A percentile compares a stretch with the other conserved stretches of the same genome.
phyloP scores from a whole-genome alignment of 768 basidiomycete species.

The button mushroom (Agaricus bisporus) region DNA sequence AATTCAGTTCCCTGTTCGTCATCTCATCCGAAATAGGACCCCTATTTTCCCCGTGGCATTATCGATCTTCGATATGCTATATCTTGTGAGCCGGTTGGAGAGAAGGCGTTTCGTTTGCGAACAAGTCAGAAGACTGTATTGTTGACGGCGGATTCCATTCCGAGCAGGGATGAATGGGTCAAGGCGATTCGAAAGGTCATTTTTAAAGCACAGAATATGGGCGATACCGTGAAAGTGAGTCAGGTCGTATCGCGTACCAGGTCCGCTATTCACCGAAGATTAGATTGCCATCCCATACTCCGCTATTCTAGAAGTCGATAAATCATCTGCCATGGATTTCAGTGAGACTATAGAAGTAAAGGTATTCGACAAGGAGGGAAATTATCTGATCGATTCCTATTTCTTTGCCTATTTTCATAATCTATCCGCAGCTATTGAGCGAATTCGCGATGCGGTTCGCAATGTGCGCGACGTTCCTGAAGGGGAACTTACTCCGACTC shows the following conservation, averaged over 20 bases:
- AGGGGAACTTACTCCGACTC: constrained; percentile 24
- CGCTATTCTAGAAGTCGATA: constrained; percentile 82
- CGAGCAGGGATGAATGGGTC: constrained; percentile 91
- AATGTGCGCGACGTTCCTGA: constrained; percentile 38
- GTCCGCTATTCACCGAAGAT: background rate
- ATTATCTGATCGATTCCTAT: constrained; percentile 77
- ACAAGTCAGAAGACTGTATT: constrained; percentile 75
- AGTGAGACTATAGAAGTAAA: constrained; percentile 95
- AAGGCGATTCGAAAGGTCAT: constrained; percentile 92
- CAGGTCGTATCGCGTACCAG: background rate
- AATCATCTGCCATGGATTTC: constrained; percentile 86
- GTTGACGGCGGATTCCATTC: constrained; percentile 71
- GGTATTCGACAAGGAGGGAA: constrained; percentile 78
- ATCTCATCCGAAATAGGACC: constrained; percentile 52
- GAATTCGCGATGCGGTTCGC: constrained; percentile 76
- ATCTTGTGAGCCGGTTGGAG: constrained; percentile 73
- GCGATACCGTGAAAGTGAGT: constrained; percentile 86
- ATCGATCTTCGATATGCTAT: constrained; percentile 93
- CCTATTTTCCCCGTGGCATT: constrained; percentile 96
- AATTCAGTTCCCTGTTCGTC: background rate
- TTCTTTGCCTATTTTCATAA: constrained; percentile 95
- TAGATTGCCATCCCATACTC: constrained; percentile 94
- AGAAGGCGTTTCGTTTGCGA: constrained; percentile 75
- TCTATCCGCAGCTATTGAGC: constrained; percentile 66
- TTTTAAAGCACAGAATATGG: constrained; percentile 94